Conservation (phyloP, 202 grass and related monocot genomes). For the Carex arenaria region DNA sequence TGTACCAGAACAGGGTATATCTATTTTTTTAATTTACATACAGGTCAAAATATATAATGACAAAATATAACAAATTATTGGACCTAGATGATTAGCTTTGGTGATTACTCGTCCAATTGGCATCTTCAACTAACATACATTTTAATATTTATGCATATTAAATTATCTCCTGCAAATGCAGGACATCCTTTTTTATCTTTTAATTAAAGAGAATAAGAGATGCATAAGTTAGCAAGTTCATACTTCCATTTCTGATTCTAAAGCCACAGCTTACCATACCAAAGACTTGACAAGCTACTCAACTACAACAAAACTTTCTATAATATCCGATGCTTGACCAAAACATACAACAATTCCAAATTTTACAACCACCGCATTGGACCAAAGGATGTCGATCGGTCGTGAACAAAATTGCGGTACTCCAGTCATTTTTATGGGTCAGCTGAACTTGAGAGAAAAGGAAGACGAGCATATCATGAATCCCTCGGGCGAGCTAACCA, state of each 20-base stretch:
- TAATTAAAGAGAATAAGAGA: neutral
- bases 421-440: neutral
- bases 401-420: conserved; percentile 10
- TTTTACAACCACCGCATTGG: conserved; percentile 6
- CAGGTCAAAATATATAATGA: neutral
- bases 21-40: neutral
- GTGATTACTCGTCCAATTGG: neutral
- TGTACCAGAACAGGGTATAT: neutral
- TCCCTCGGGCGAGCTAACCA: conserved; percentile 83
- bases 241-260: neutral
- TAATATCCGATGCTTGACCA: neutral
- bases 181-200: neutral
- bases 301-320: neutral
- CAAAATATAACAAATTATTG: neutral
- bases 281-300: neutral
- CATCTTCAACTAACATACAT: neutral
- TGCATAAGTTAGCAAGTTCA: neutral
- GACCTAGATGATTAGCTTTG: neutral
- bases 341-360: conserved; percentile 7
- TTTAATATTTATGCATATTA: neutral
- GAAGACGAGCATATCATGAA: neutral
- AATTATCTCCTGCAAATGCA: neutral
- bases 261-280: neutral
- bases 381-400: neutral
- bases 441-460: neutral